phyloP scores from a whole-genome alignment of 352 stramenopile species.

The Globisporangium nagaii region DNA sequence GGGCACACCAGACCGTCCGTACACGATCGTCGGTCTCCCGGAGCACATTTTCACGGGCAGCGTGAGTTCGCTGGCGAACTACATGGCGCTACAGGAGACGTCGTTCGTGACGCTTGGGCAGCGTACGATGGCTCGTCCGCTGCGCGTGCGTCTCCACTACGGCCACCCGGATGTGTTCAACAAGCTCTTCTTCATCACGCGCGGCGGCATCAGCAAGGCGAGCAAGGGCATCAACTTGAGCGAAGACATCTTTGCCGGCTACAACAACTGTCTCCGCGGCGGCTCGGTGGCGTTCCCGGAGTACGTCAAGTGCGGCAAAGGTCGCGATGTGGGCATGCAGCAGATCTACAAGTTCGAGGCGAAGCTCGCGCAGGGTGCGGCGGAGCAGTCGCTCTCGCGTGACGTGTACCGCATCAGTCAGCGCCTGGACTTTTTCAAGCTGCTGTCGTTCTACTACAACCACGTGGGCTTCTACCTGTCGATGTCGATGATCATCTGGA shows the following conservation, averaged over 20 bases:
- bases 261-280: constrained; percentile 97
- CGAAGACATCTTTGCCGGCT: constrained; percentile 99
- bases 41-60: constrained; percentile 99
- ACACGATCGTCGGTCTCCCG: constrained; percentile 96
- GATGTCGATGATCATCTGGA: constrained; percentile 97
- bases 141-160: constrained; percentile 97
- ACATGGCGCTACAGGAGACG: constrained; percentile 99
- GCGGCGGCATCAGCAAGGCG: constrained; percentile 98
- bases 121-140: constrained; percentile 92
- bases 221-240: constrained; percentile 99
- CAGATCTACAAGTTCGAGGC: constrained; percentile 99
- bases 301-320: constrained; percentile 98
- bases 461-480: constrained; percentile 98
- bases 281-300: constrained; percentile 97
- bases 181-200: constrained; percentile 99
- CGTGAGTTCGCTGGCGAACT: constrained; percentile 98
- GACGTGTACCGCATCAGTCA: constrained; percentile 97
- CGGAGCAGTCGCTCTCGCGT: constrained; percentile 96
- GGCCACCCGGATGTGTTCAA: constrained; percentile 99
- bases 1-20: constrained; percentile 60
- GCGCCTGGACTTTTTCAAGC: constrained; percentile 97
- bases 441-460: constrained; percentile 99
- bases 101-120: constrained; percentile 98
- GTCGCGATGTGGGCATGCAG: constrained; percentile 98
- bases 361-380: constrained; percentile 96